Conservation (phyloP, 495 filamentous ascomycete species). For the Xylaria curta region DNA sequence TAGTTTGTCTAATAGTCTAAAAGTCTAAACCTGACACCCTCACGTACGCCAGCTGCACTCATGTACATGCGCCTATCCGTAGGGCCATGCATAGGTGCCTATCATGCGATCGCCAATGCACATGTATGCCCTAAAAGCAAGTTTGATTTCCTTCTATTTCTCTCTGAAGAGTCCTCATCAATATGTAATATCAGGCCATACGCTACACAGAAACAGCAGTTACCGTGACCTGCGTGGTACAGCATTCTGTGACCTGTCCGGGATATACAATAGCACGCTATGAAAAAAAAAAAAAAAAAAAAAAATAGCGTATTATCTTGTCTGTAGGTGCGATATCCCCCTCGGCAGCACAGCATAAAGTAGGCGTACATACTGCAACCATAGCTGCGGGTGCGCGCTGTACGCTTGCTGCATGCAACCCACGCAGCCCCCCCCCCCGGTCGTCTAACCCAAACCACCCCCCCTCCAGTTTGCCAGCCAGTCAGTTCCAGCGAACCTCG, state of each 20-base stretch:
- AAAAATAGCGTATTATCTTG: not conserved
- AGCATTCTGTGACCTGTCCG: not conserved
- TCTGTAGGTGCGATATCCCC: slow-evolving; percentile 13
- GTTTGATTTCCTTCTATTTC: not conserved
- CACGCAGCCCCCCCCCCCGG: slow-evolving; percentile 10
- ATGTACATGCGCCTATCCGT: slow-evolving; percentile 19
- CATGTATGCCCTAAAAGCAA: not conserved
- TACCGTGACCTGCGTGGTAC: not conserved
- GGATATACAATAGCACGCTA: slow-evolving; percentile 1
- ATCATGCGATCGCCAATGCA: slow-evolving; percentile 18
- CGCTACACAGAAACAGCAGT: not conserved
- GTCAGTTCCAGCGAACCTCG: not conserved
- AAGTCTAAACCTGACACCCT: not conserved
- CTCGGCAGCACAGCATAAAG: slow-evolving; percentile 16
- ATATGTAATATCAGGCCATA: not conserved
- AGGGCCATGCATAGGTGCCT: slow-evolving; percentile 12
- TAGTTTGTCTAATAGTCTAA: not conserved
- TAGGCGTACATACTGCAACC: slow-evolving; percentile 11
- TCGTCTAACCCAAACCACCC: not conserved
- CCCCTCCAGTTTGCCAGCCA: not conserved
- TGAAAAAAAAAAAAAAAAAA: not conserved
- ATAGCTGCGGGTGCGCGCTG: slow-evolving; percentile 5
- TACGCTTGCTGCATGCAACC: slow-evolving; percentile 26
- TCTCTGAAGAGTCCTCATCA: not conserved
- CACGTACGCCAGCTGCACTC: not conserved